Evolutionary conservation across 257 asterid species (phyloP).

Genomic region (Lycium barbarum): DNA sequence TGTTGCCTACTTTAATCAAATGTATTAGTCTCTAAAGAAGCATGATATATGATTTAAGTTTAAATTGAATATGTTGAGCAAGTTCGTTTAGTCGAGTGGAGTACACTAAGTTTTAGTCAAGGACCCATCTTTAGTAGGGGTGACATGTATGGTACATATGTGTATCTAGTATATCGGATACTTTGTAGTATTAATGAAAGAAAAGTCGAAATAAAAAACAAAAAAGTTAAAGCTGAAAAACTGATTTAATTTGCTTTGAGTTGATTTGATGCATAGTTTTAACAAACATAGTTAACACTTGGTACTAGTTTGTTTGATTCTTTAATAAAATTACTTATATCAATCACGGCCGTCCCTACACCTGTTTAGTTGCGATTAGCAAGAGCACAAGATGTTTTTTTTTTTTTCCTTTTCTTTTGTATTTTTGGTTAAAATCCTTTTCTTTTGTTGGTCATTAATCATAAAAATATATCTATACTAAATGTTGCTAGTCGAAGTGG

Average conservation of each 20-base stretch:
- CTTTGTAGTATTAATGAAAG: not conserved
- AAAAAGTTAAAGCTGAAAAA: no score
- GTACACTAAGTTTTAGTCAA: not conserved
- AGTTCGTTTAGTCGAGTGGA: no score
- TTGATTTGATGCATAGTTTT: not conserved
- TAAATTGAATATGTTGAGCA: no score
- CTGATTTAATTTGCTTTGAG: not conserved
- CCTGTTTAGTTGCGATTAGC: not conserved
- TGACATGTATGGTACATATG: not conserved
- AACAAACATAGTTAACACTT: not conserved
- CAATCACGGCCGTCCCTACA: not conserved
- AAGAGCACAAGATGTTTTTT: not conserved
- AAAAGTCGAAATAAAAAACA: no score
- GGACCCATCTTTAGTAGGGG: not conserved
- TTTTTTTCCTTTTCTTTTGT: not conserved
- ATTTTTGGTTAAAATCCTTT: no score
- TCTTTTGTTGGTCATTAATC: not conserved
- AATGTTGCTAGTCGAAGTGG: no score
- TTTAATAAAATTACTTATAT: not conserved
- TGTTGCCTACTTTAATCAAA: no score
- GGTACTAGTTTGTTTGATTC: not conserved
- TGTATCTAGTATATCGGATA: not conserved
- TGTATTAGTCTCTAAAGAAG: no score
- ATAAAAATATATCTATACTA: no score
- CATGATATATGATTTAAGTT: no score